These are phyloP conservation scores for Backusella liffmaniae DNA, from an alignment of 192 early-diverging fungal species.

Conservation along the genomic window DNA sequence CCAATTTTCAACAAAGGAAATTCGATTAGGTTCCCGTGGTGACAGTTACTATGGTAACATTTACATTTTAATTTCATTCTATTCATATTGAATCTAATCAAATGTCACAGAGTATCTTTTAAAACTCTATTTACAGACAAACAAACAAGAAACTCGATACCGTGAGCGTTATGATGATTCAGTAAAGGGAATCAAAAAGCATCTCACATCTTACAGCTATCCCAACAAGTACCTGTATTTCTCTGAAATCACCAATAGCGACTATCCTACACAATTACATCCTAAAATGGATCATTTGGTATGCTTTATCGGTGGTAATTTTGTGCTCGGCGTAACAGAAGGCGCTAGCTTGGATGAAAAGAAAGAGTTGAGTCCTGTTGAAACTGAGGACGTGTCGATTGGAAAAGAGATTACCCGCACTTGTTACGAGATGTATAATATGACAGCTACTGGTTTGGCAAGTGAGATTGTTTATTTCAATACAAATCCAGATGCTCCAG, in stretches of 20 bases:
- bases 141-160: slow-evolving; percentile 58
- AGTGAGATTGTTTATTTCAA: slow-evolving; percentile 86
- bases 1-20: slow-evolving; percentile 52
- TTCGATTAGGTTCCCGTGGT: slow-evolving; percentile 75
- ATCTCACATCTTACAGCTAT: slow-evolving; percentile 55
- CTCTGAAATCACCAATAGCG: slow-evolving; percentile 52
- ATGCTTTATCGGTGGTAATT: slow-evolving; percentile 85
- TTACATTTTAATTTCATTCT: background rate
- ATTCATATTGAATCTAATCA: background rate
- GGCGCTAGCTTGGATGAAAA: slow-evolving; percentile 45
- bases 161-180: slow-evolving; percentile 66
- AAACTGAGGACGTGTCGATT: slow-evolving; percentile 64
- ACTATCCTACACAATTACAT: slow-evolving; percentile 23
- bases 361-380: slow-evolving; percentile 38
- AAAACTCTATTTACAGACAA: slow-evolving; percentile 84
- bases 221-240: slow-evolving; percentile 64
- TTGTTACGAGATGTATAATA: slow-evolving; percentile 82
- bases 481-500: slow-evolving; percentile 11
- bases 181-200: slow-evolving; percentile 61
- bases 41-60: slow-evolving; percentile 88
- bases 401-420: slow-evolving; percentile 75
- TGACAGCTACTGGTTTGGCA: slow-evolving; percentile 76
- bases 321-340: slow-evolving; percentile 75
- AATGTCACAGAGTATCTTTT: slow-evolving; percentile 74
- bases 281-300: slow-evolving; percentile 93